A percentile compares a stretch with the other conserved stretches of the same genome.
Evolutionary conservation across 2,329 filamentous ascomycete species (phyloP).

Genomic region (Penicillium sp.): DNA sequence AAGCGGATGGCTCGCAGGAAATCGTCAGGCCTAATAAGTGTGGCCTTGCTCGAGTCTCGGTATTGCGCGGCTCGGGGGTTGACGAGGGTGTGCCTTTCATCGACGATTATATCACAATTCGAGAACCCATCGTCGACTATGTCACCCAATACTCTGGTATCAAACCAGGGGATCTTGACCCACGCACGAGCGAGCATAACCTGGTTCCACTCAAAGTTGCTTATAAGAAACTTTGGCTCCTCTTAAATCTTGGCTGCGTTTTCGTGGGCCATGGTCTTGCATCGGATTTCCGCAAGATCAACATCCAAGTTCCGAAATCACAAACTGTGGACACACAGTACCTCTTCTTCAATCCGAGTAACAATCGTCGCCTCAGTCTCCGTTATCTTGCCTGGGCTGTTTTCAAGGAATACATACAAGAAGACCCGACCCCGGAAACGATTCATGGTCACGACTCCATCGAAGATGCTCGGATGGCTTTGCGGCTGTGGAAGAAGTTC

Average conservation of each 20-base stretch:
- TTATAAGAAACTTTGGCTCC: constrained; percentile 97
- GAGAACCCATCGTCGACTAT: constrained; percentile 89
- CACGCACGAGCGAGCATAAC: constrained; percentile 69
- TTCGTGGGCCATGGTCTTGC: constrained; percentile 92
- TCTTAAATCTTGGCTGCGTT: constrained; percentile 87
- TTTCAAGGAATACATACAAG: constrained; percentile 88
- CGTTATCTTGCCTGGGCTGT: constrained; percentile 89
- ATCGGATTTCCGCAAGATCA: constrained; percentile 96
- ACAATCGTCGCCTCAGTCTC: constrained; percentile 79
- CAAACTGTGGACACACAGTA: constrained; percentile 95
- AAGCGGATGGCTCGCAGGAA: constrained; percentile 84
- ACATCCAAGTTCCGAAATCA: constrained; percentile 84
- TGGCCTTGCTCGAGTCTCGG: constrained; percentile 86
- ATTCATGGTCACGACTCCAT: constrained; percentile 73
- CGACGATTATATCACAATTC: constrained; percentile 91
- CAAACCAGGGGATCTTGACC: constrained; percentile 75
- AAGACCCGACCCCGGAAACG: constrained; percentile 53
- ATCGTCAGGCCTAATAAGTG: constrained; percentile 87
- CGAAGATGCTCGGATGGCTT: constrained; percentile 85
- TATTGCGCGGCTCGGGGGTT: constrained; percentile 71
- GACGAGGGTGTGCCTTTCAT: constrained; percentile 83
- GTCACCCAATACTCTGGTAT: constrained; percentile 93
- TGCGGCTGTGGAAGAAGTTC: constrained; percentile 85
- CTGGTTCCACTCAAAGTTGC: constrained; percentile 82
- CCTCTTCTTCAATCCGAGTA: constrained; percentile 74